Evolutionary conservation across 441 rosid species (phyloP), one percentile per base, ranked within the genome.

Genomic region (Metrosideros polymorpha): DNA sequence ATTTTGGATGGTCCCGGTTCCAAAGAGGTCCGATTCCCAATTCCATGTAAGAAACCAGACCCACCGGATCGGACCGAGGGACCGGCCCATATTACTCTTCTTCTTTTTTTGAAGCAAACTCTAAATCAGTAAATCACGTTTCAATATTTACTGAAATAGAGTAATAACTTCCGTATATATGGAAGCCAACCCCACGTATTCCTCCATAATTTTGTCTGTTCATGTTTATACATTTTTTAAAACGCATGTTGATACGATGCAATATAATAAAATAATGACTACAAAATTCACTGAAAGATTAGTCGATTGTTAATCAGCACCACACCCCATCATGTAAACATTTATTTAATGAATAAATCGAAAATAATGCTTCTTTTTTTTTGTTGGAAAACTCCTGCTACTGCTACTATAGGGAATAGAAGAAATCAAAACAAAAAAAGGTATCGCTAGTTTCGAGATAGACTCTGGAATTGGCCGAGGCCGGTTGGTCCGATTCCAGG

Each of bases 11-110:
- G 25, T 56, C 15, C 6, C 7, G 0, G 6, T 25, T 29, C 30
- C 61, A 27, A 25, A 27, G 25, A 12, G 4, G 61, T 56, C 0
- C 5, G 1, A 13, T 56, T 56, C 6, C 10, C 6, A 3, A 9
- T 25, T 25, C n/a, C n/a, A n/a, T n/a, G n/a, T n/a, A n/a, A n/a
- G n/a, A n/a, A n/a, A n/a, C n/a, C n/a, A n/a, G n/a, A n/a, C n/a
- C n/a, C n/a, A n/a, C n/a, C n/a, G n/a, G n/a, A n/a, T 57, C 0
- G 0, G 4, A 57, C 14, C 1, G 7, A 57, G 1, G 1, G 2
- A 12, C 29, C 1, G 29, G 9, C 8, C 5, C 39, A 3, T 7
- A 29, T 59, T 15, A 29, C 39, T 29, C 29, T 6, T 59, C 6
- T 59, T 29, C 13, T 29, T 14, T 29, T 59, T 29, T 3, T 14